Base-by-base conservation (phyloP, 441 rosid species). In the Metrosideros polymorpha region DNA sequence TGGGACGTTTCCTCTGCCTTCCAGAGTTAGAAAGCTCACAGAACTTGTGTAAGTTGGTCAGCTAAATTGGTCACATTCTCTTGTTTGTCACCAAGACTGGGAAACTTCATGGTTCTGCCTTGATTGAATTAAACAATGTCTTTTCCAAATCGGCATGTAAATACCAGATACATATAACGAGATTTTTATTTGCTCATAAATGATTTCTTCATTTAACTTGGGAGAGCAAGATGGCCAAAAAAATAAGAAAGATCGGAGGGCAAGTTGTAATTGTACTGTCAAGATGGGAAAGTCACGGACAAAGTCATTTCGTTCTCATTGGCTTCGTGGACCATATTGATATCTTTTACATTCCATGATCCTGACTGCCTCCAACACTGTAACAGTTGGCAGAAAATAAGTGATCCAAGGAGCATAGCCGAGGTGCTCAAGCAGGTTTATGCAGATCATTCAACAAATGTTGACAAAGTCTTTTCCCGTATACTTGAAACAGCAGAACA, bases 371-470 rank as follows among this genome's bases (percentile, higher is more conserved):
- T 86, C 63, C 43, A 18, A 59, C 76, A 51, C n/a, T 83, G 61
- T 83, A 45, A 63, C 87, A 97, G 99, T 84, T 96, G 99, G 99
- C 94, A 92, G 91, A 97, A 94, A 90, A 94, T 97, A 88, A 95
- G 98, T 82, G 94, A 97, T 89, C 98, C 98, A 35, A 90, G 88
- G 90, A 97, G 94, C 84, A 96, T 97, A 50, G 95, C 94, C 10
- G 95, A 94, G 91, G 86, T 97, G 86, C 98, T 97, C 77, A 92
- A 93, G 88, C 99, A 95, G 88, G 99, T 97, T 75, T 97, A 97
- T 82, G 94, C 90, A 51, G 99, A 96, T 91, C 99, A 97, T 88
- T 92, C 99, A 19, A 94, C 94, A 25, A 88, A 96, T 84, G 95
- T 94, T 17, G 99, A 97, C 91, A 90, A 92, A 85, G 98, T 97